Conservation (phyloP, 139 green algal species). For the Medakamo hakoo region DNA sequence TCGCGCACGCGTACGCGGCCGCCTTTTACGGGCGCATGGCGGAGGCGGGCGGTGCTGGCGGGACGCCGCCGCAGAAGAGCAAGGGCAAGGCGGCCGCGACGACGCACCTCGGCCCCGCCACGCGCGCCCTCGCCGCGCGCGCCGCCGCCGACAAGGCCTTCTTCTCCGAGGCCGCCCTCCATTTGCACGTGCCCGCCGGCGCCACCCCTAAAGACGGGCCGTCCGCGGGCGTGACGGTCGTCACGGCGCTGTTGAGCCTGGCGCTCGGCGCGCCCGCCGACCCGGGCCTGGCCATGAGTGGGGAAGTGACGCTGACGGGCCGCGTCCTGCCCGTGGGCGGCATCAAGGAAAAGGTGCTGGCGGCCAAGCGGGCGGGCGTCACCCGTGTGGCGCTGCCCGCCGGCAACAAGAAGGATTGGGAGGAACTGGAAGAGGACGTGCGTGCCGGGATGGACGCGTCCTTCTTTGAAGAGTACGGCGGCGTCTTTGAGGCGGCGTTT, state of each 20-base stretch:
- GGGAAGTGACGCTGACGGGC: constrained; percentile 89
- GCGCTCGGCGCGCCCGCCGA: constrained; percentile 54
- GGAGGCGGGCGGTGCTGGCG: constrained; percentile 10
- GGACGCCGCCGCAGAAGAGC: not conserved
- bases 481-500: not conserved
- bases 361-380: constrained; percentile 42
- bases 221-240: constrained; percentile 74
- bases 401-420: constrained; percentile 78
- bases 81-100: not conserved
- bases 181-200: constrained; percentile 85
- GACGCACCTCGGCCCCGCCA: not conserved
- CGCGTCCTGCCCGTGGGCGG: constrained; percentile 81
- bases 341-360: constrained; percentile 89
- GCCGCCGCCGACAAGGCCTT: constrained; percentile 17
- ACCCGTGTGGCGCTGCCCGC: constrained; percentile 67
- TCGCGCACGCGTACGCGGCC: constrained; percentile 82
- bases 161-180: constrained; percentile 45
- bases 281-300: constrained; percentile 20
- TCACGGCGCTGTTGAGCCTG: constrained; percentile 81
- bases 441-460: not conserved
- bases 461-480: not conserved
- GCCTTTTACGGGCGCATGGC: constrained; percentile 13
- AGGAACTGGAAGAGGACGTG: constrained; percentile 57
- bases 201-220: constrained; percentile 90
- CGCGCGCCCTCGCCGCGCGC: constrained; percentile 7